Conservation (phyloP, 1,284 basidiomycete genomes). For the Tilletia walkeri region DNA sequence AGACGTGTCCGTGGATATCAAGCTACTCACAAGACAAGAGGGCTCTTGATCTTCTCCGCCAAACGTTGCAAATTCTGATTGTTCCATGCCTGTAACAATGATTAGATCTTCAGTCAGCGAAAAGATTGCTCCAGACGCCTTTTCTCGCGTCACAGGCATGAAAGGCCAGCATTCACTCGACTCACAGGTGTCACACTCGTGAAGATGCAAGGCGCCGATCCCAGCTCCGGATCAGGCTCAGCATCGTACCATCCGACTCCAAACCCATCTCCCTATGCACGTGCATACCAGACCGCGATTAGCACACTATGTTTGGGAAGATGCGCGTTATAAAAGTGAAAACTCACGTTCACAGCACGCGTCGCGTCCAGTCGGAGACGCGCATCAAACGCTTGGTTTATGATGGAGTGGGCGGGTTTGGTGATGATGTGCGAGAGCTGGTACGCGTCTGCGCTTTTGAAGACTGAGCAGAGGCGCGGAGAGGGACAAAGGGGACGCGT, state of each 20-base stretch:
- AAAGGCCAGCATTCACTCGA: too few species aligned
- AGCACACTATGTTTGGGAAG: too few species aligned
- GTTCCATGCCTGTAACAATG: slow-evolving; percentile 39
- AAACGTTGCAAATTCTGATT: slow-evolving; percentile 49
- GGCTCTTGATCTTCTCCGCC: slow-evolving; percentile 52
- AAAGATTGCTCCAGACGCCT: too few species aligned
- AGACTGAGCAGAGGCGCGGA: slow-evolving; percentile 25
- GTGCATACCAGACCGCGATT: neutral
- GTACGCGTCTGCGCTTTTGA: slow-evolving; percentile 46
- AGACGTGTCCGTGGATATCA: too few species aligned
- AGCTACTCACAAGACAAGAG: slow-evolving; percentile 36
- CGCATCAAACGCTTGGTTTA: slow-evolving; percentile 53
- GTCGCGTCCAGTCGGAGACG: slow-evolving; percentile 57
- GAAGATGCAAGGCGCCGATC: slow-evolving; percentile 76
- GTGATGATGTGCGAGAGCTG: slow-evolving; percentile 69
- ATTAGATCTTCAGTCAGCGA: too few species aligned
- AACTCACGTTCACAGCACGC: slow-evolving; percentile 41
- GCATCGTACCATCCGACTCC: slow-evolving; percentile 74
- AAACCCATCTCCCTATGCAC: slow-evolving; percentile 77
- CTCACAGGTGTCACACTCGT: slow-evolving; percentile 76
- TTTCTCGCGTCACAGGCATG: too few species aligned
- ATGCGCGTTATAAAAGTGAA: neutral
- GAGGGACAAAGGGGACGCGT: neutral
- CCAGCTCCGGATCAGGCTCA: slow-evolving; percentile 32
- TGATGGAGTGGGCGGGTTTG: slow-evolving; percentile 85